phyloP scores from a whole-genome alignment of 1,284 basidiomycete species.

The Trichosporon sp. region DNA sequence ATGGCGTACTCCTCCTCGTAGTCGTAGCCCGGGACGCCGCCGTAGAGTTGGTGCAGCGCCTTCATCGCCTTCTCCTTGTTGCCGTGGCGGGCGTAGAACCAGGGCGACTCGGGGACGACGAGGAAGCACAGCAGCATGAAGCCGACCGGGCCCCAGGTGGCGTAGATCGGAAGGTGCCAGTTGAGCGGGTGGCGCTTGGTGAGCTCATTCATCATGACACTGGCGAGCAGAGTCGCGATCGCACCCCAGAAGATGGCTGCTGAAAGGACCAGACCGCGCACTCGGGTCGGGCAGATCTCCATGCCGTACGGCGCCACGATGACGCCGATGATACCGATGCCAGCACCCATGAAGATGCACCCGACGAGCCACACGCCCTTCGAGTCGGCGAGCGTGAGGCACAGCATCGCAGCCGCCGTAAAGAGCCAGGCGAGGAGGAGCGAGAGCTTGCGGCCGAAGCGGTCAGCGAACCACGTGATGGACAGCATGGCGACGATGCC shows the following conservation, averaged over 20 bases:
- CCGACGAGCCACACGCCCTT: constrained; percentile 4
- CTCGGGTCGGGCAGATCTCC: constrained; percentile 11
- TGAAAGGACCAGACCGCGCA: constrained; percentile 9
- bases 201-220: constrained; percentile 16
- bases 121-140: constrained; percentile 15
- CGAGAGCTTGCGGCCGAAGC: constrained; percentile 20
- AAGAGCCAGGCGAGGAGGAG: constrained; percentile 15
- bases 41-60: constrained; percentile 21
- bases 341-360: constrained; percentile 14
- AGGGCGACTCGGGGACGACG: constrained; percentile 15
- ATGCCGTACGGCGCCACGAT: constrained; percentile 10
- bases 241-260: constrained; percentile 7
- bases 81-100: constrained; percentile 19
- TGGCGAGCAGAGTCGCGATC: background rate
- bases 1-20: constrained; percentile 29
- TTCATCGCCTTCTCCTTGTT: constrained; percentile 21
- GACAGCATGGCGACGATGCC: constrained; percentile 7
- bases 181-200: constrained; percentile 10
- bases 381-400: background rate
- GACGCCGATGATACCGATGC: constrained; percentile 11
- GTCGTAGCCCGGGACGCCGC: constrained; percentile 27
- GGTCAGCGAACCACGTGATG: constrained; percentile 16
- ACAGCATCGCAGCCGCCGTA: constrained; percentile 3
- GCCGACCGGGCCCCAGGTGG: constrained; percentile 14
- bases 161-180: constrained; percentile 13